A percentile compares a stretch with the other conserved stretches of the same genome.
Conservation (phyloP, 495 filamentous ascomycete genomes). For the Aspergillus wentii region DNA sequence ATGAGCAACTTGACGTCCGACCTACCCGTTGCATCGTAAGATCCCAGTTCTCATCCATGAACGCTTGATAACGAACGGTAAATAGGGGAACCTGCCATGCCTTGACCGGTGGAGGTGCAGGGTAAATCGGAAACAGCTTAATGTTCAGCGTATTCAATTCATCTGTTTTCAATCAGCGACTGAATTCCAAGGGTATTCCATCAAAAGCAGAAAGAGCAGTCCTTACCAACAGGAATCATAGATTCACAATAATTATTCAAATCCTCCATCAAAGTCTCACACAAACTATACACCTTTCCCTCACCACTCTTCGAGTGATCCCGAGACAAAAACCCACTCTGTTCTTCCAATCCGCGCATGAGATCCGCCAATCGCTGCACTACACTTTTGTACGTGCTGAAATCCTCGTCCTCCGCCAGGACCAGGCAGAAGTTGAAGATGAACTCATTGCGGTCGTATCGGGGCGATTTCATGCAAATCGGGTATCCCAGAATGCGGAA, state of each 20-base stretch:
- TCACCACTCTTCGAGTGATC: constrained; percentile 42
- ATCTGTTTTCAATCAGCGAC: constrained; percentile 45
- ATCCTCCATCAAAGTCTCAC: constrained; percentile 91
- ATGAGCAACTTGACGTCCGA: too few species aligned
- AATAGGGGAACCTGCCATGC: constrained; percentile 88
- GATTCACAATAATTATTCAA: constrained; percentile 96
- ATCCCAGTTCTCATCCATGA: constrained; percentile 85
- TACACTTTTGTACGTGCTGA: constrained; percentile 70
- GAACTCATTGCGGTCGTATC: constrained; percentile 88
- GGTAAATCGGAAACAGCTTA: constrained; percentile 85
- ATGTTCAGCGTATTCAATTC: constrained; percentile 94
- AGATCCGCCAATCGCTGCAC: constrained; percentile 78
- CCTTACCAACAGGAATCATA: constrained; percentile 87
- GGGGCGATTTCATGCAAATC: constrained; percentile 70
- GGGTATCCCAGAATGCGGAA: constrained; percentile 85
- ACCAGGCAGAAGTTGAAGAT: constrained; percentile 97
- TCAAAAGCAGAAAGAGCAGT: neutral
- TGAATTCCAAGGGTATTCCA: constrained; percentile 2
- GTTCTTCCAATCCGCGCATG: constrained; percentile 84
- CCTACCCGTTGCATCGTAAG: constrained; percentile 72
- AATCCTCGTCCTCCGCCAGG: constrained; percentile 64
- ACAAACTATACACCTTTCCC: constrained; percentile 70
- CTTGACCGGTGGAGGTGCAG: constrained; percentile 69
- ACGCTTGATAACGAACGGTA: constrained; percentile 70
- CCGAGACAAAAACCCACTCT: constrained; percentile 64